Evolutionary conservation across 228 moss, liverwort and hornwort species (phyloP), one percentile per base, ranked within the genome.

Genomic region (Sphagnum fallax): DNA sequence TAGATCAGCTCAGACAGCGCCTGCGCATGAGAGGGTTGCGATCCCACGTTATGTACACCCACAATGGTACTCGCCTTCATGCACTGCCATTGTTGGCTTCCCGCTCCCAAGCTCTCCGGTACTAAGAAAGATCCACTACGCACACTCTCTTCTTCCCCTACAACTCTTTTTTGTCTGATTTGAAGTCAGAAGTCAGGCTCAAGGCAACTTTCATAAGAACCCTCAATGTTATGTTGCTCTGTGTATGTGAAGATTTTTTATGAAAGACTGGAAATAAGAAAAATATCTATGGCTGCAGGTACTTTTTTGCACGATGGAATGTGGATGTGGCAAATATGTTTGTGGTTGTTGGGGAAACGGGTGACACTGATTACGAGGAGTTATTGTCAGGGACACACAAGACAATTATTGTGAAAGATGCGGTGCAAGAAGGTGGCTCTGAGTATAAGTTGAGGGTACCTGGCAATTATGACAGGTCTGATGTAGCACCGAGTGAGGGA

Each of bases 311-410:
- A 52, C 87, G 85, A 52, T 92, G 87, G 89, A 83, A 77, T 12
- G 82, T 83, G 59, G 89, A 92, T 49, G 87, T 92, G 67, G 83
- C 85, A 51, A 88, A 85, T 72, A 89, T 89, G 92, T 64, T 87
- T 62, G 81, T 92, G 63, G 71, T 92, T 55, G 83, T 92, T 16
- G 88, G 92, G 16, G 89, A 89, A 63, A 83, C 76, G 10, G 92
- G 92, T 49, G 92, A 89, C 64, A 88, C 92, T 48, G 92, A 92
- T 65, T 84, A 89, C 52, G 89, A 89, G 59, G 88, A 89, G 70
- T 64, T 92, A 50, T 64, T 92, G 51, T 87, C 92, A 2, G 89
- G 92, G 47, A 88, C 89, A 53, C 92, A 92, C 79, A 92, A 79
- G 72, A 89, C 89, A 15, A 85, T 89, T 55, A 52, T 92, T 6